Evolutionary conservation across 208 protist genomes (phyloP).

Genomic region (Sergeia podlipaevii): DNA sequence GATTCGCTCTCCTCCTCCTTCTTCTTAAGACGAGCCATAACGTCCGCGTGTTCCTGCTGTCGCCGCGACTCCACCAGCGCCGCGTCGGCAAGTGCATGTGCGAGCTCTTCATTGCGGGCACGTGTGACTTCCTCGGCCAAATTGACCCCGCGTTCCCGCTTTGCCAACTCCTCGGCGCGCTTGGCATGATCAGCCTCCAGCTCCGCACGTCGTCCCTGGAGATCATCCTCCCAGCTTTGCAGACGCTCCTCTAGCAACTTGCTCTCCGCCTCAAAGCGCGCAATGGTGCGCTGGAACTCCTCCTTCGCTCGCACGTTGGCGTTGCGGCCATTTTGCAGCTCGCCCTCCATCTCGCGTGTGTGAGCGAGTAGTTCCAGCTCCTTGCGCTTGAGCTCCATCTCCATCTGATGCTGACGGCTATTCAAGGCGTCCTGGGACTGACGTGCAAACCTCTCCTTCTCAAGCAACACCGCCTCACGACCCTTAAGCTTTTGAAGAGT

Average conservation of each 20-base stretch:
- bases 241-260: constrained; percentile 25
- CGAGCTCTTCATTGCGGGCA: constrained; percentile 20
- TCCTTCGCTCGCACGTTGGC: constrained; percentile 29
- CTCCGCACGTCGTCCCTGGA: constrained; percentile 22
- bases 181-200: constrained; percentile 25
- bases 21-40: constrained; percentile 14
- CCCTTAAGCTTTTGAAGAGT: constrained; percentile 5
- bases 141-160: constrained; percentile 18
- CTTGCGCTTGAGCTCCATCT: constrained; percentile 40
- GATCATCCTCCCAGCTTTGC: constrained; percentile 20
- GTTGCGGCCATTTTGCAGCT: constrained; percentile 30
- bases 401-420: constrained; percentile 24
- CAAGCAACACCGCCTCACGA: constrained; percentile 5
- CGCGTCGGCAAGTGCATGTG: constrained; percentile 15
- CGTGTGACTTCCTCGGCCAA: constrained; percentile 17
- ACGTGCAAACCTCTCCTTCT: constrained; percentile 15
- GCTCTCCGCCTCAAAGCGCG: constrained; percentile 19
- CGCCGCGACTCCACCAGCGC: constrained; percentile 8
- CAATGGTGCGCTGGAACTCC: constrained; percentile 31
- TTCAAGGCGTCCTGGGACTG: constrained; percentile 17
- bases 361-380: constrained; percentile 28
- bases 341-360: constrained; percentile 26
- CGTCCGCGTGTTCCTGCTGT: constrained; percentile 12
- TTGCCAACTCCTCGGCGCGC: constrained; percentile 22
- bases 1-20: constrained; percentile 12